Evolutionary conservation across 176 grass and related monocot genomes (phyloP).

Genomic region (Elymus sibiricus): DNA sequence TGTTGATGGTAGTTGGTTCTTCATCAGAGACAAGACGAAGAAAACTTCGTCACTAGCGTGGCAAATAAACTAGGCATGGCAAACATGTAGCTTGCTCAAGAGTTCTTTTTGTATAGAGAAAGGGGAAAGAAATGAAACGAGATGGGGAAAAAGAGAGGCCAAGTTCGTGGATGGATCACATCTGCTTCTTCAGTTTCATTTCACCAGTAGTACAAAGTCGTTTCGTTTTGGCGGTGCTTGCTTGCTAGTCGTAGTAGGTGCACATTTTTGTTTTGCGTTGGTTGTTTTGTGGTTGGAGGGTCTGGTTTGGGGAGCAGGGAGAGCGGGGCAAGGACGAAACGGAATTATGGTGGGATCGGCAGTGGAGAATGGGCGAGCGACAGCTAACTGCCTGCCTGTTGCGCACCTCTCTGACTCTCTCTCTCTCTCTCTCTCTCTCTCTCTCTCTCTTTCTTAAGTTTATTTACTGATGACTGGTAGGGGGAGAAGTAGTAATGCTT

Average conservation of each 20-base stretch:
- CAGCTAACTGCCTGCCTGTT: conserved; percentile 44
- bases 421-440: neutral
- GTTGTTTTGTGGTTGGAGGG: conserved; percentile 12
- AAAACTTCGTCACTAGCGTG: neutral
- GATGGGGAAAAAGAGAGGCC: neutral
- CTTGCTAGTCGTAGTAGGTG: neutral
- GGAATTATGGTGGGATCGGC: conserved; percentile 7
- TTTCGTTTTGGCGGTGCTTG: neutral
- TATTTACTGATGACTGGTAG: too few relatives aligned
- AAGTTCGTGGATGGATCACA: neutral
- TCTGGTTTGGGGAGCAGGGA: neutral
- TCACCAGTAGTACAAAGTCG: neutral
- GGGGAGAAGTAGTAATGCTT: neutral
- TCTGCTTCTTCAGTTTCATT: neutral
- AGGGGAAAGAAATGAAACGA: neutral
- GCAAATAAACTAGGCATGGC: conserved; percentile 16
- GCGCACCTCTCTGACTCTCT: neutral
- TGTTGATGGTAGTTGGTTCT: neutral
- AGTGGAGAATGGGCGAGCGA: conserved; percentile 40
- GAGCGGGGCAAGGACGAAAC: neutral
- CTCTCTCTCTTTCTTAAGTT: neutral
- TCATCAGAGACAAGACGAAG: neutral
- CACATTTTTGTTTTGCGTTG: conserved; percentile 5
- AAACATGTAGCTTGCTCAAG: neutral
- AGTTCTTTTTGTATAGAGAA: neutral